Base-by-base conservation (phyloP, 2,329 filamentous ascomycete species). In the Teratosphaeria pseudoeucalypti region DNA sequence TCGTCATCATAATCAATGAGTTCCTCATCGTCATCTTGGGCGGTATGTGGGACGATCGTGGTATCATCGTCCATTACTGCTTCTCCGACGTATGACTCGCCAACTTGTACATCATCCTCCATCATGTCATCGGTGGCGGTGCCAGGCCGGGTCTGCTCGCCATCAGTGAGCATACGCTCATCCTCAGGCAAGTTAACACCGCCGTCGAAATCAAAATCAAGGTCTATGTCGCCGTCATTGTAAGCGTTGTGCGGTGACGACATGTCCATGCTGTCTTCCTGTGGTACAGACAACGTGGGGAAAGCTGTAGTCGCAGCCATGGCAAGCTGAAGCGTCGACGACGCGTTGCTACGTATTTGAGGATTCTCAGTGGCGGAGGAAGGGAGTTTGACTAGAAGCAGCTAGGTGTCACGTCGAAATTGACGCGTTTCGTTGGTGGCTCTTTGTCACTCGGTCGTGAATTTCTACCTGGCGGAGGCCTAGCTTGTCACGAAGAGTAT, bases 81-180 rank as follows among this genome's bases (percentile, higher is more conserved):
- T 58, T 73, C 72, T 57, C 65, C 64, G 14, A 68, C 67, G 34
- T 70, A 68, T 37, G 73, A 72, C 14, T 67, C 70, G 4, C 68
- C 60, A 12, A 54, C 55, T 34, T 62, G 62, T 19, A 65, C 64
- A 23, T 66, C 68, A 52, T 71, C 69, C 27, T 67, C 68, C 67
- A 72, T 71, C 62, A 69, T 59, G n/a, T 69, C 68, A 57, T 72
- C 70, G 10, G 66, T 60, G 64, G 69, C 62, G 65, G 73, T 61
- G 66, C 66, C 60, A 62, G 74, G 77, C 69, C 64, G 78, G 71
- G 54, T 71, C 69, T 63, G 64, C 49, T 76, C 74, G 60, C 74
- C 74, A 64, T 86, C 84, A 65, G 83, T 79, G 55, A 83, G 75
- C 57, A 84, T 82, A 60, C 78, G 76, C 64, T 84, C 80, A 64